Base-by-base conservation (phyloP, 352 stramenopile species). In the Pythium scleroteichum region DNA sequence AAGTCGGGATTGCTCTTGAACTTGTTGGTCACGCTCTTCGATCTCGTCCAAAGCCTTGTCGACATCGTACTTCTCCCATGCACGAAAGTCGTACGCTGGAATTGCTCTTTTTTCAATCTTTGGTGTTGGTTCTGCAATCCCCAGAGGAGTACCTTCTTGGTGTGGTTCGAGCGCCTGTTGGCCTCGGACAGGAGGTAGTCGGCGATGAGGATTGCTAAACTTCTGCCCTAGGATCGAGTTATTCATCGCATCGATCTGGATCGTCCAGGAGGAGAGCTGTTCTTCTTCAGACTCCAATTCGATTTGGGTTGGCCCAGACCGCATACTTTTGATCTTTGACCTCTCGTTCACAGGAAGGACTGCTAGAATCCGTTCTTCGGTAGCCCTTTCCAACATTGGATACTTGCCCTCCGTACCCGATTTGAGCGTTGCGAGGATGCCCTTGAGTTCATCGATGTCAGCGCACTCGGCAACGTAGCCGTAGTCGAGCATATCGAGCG, bases 401-500 rank as follows among this genome's bases (percentile, higher is more conserved):
- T 97, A 98, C 14, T 77, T 61, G 0, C 94, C 94, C 76, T 98
- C 84, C 59, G 96, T 96, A 9, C 92, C 94, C 3, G 81, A 95
- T 22, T 86, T 75, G 12, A 98, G 73, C 69, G 81, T 69, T 14
- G 72, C 72, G 26, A 98, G 67, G 35, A 98, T 92, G 26, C 84
- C 84, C 50, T 92, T 90, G 22, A 98, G 76, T 64, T 96, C 78
- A 26, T 95, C 74, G 33, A 92, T 19, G 67, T 97, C 79, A 10
- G 57, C 53, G 71, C 90, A 96, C 42, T 85, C 83, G 27, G 84
- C 75, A 19, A 98, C 89, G 69, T 95, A 97, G 24, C 59, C 72
- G 53, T 98, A 98, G 78, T 98, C 94, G 32, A 98, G 73, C 78
- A 95, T 94, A 32, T 95, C 85, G 57, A 97, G 76, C 22, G 87